phyloP scores from a whole-genome alignment of 2,329 filamentous ascomycete genomes.

The Epichloe gansuensis region DNA sequence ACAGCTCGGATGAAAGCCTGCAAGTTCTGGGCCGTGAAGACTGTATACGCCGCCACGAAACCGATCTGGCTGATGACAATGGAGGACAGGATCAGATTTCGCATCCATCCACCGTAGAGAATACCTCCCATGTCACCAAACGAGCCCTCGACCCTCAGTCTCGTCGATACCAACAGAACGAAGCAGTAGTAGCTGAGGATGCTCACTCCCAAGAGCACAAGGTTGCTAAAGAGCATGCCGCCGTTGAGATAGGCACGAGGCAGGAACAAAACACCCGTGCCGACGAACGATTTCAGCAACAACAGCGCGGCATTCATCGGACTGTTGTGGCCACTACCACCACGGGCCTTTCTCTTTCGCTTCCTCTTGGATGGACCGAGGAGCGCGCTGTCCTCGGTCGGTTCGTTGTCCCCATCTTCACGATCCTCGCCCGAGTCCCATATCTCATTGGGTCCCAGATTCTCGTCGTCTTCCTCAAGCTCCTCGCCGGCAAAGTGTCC shows the following conservation, averaged over 20 bases:
- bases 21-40: slow-evolving; percentile 91
- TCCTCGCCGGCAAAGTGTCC: slow-evolving; percentile 97
- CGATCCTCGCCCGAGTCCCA: slow-evolving; percentile 69
- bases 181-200: slow-evolving; percentile 94
- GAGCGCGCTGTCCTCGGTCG: slow-evolving; percentile 79
- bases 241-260: slow-evolving; percentile 90
- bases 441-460: slow-evolving; percentile 75
- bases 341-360: slow-evolving; percentile 64
- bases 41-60: slow-evolving; percentile 89
- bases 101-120: slow-evolving; percentile 84
- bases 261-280: slow-evolving; percentile 87
- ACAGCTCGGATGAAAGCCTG: slow-evolving; percentile 92
- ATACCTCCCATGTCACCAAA: slow-evolving; percentile 95
- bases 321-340: slow-evolving; percentile 62
- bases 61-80: slow-evolving; percentile 94
- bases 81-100: slow-evolving; percentile 73
- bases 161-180: slow-evolving; percentile 78
- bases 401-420: slow-evolving; percentile 58
- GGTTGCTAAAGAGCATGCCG: slow-evolving; percentile 91
- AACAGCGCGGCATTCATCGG: slow-evolving; percentile 71
- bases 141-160: slow-evolving; percentile 77
- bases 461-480: slow-evolving; percentile 92
- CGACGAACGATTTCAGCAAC: slow-evolving; percentile 93
- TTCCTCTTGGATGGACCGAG: slow-evolving; percentile 64
- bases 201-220: slow-evolving; percentile 79